Conservation (phyloP, 805 yeast species). For the Spathaspora hagerdaliae region DNA sequence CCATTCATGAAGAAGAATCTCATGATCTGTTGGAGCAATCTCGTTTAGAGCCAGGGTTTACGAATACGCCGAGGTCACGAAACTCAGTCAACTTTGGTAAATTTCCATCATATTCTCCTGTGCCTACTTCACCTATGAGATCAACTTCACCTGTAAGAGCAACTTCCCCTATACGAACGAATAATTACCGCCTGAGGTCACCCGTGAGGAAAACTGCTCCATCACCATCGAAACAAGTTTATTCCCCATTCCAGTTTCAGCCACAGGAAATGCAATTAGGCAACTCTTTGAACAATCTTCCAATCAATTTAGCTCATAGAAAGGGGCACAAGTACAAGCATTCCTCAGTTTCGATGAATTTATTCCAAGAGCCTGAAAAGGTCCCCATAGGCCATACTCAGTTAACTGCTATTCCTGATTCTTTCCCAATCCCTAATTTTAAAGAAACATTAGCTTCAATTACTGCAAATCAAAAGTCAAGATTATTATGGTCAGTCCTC, state of each 20-base stretch:
- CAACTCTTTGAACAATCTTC: slow-evolving; percentile 18
- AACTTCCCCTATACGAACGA: slow-evolving; percentile 21
- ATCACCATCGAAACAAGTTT: slow-evolving; percentile 17
- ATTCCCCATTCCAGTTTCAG: slow-evolving; percentile 63
- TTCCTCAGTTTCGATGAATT: slow-evolving; percentile 92
- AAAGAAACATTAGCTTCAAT: slow-evolving; percentile 62
- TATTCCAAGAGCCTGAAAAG: slow-evolving; percentile 78
- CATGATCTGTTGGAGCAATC: slow-evolving; percentile 5
- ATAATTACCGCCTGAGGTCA: slow-evolving; percentile 25
- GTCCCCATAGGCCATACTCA: slow-evolving; percentile 39
- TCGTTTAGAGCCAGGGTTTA: slow-evolving; percentile 7
- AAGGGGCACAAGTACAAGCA: slow-evolving; percentile 95
- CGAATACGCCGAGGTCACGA: slow-evolving; percentile 17
- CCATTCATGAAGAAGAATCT: slow-evolving; percentile 26
- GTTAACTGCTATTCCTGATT: slow-evolving; percentile 57
- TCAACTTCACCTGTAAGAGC: slow-evolving; percentile 27
- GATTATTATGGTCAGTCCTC: slow-evolving; percentile 52
- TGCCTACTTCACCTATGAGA: slow-evolving; percentile 11
- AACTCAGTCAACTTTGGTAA: slow-evolving; percentile 13
- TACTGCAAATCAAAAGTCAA: slow-evolving; percentile 51
- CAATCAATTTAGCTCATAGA: slow-evolving; percentile 62
- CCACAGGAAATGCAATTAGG: slow-evolving; percentile 42
- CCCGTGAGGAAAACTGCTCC: slow-evolving; percentile 21
- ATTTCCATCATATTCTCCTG: slow-evolving; percentile 12
- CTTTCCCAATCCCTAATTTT: slow-evolving; percentile 69